Base-by-base conservation (phyloP, 1,284 basidiomycete genomes). In the Sphaerobolus stellatus region DNA sequence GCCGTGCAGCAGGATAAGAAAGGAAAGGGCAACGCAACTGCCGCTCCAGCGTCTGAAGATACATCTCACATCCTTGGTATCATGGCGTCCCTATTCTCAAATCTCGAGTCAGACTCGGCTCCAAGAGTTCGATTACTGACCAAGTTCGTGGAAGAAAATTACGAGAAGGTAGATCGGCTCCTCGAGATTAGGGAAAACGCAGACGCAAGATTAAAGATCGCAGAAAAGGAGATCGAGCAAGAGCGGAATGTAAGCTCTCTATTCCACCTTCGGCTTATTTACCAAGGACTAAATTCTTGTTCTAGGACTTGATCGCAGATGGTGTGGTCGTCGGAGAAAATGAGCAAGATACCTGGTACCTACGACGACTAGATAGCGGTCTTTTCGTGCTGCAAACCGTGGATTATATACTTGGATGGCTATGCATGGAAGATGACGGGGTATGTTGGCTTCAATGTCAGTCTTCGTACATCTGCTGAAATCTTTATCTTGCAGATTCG, bases 371-470 rank as follows among this genome's bases (percentile, higher is more conserved):
- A 25, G 94, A 97, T 54, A 83, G 84, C 2, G 97, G 96, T 0
- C 71, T 98, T 31, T 95, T 91, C 66, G 89, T 88, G 1, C 70
- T 99, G 9, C 96, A 99, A 66, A 90, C 88, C 16, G 82, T 92
- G 22, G 96, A 98, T 70, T 97, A 95, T 59, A 87, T 98, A 48
- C 71, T 98, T 27, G 94, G 90, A 1, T 99, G 97, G 97, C 71
- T 98, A 27, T 82, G 84, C 55, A 97, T 98, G 94, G 97, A 99
- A 72, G 97, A 99, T 63, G 97, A 99, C 64, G 97, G 94, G 29
- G 94, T 95, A 72, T 58, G 90, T 68, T 31, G 8, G 47, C 24
- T 20, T 29, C 22, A 30, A 8, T 67, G 30, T 28, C 30, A 34
- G 48, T 44, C 30, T 50, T 46, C 43, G 40, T 25, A 28, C 27